Evolutionary conservation across 192 early-diverging fungal species (phyloP).

Genomic region (Dispira parvispora): DNA sequence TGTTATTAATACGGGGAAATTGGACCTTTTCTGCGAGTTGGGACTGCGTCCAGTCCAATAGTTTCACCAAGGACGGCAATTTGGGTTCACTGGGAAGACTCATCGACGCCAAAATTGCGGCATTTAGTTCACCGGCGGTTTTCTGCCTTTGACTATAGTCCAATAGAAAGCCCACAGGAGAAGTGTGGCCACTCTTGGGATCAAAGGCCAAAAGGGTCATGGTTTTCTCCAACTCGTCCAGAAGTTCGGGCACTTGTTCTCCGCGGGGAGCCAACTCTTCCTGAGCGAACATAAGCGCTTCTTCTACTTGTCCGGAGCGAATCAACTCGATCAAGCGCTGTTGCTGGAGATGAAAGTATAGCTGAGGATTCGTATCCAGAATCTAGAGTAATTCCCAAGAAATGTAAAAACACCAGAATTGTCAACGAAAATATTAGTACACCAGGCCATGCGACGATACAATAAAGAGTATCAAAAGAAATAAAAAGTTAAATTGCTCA

Average conservation of each 20-base stretch:
- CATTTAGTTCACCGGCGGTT: constrained; percentile 86
- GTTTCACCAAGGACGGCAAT: constrained; percentile 71
- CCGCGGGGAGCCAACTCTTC: constrained; percentile 96
- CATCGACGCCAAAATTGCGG: constrained; percentile 75
- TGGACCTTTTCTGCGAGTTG: constrained; percentile 69
- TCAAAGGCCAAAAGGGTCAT: constrained; percentile 97
- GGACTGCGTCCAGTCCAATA: constrained; percentile 88
- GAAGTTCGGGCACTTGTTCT: constrained; percentile 89
- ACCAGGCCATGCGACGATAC: no score
- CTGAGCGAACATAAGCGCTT: constrained; percentile 89
- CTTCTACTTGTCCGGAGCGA: constrained; percentile 52
- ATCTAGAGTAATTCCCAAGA: constrained; percentile 3
- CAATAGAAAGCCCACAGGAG: constrained; percentile 73
- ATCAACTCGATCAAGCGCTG: constrained; percentile 95
- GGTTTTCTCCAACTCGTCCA: constrained; percentile 85
- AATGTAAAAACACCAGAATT: not conserved
- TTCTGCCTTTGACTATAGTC: constrained; percentile 82
- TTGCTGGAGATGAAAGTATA: constrained; percentile 94
- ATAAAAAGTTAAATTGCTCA: no score
- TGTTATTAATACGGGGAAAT: constrained; percentile 78
- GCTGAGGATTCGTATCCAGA: constrained; percentile 77
- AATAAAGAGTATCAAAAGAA: no score
- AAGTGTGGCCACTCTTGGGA: constrained; percentile 17
- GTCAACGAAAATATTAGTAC: no score
- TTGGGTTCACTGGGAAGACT: constrained; percentile 91